Evolutionary conservation across 805 yeast genomes (phyloP).

Genomic region (Kockiozyma suomiensis): DNA sequence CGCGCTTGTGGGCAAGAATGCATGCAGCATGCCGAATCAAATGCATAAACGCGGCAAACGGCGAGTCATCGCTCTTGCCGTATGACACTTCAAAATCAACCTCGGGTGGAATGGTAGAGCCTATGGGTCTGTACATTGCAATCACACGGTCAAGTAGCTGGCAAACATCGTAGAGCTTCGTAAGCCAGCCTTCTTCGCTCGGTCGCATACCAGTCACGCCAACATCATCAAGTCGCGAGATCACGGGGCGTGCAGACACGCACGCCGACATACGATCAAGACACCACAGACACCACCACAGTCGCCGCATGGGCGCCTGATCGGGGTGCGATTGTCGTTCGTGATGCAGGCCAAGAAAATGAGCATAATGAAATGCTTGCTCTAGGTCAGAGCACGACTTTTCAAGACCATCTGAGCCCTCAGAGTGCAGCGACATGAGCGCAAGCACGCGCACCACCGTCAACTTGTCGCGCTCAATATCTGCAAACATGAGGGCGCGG

Average conservation of each 20-base stretch:
- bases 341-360: slow-evolving; percentile 47
- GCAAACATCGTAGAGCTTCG: slow-evolving; percentile 43
- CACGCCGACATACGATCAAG: slow-evolving; percentile 47
- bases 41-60: slow-evolving; percentile 38
- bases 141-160: slow-evolving; percentile 45
- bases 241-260: slow-evolving; percentile 47
- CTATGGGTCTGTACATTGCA: slow-evolving; percentile 45
- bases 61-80: slow-evolving; percentile 37
- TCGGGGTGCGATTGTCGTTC: slow-evolving; percentile 43
- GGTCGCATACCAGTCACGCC: slow-evolving; percentile 41
- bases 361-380: slow-evolving; percentile 47
- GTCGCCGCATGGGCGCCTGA: slow-evolving; percentile 38
- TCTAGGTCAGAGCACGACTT: slow-evolving; percentile 45
- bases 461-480: slow-evolving; percentile 46
- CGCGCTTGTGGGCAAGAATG: slow-evolving; percentile 43
- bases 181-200: slow-evolving; percentile 39
- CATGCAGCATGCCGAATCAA: slow-evolving; percentile 40
- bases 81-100: slow-evolving; percentile 37
- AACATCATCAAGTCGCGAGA: slow-evolving; percentile 47
- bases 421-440: slow-evolving; percentile 46
- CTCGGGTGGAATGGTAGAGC: slow-evolving; percentile 36
- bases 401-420: slow-evolving; percentile 47
- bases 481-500: slow-evolving; percentile 45
- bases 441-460: slow-evolving; percentile 46
- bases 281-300: slow-evolving; percentile 49